phyloP scores from a whole-genome alignment of 306 rosid species.

The Vigna reflexopilosa region DNA sequence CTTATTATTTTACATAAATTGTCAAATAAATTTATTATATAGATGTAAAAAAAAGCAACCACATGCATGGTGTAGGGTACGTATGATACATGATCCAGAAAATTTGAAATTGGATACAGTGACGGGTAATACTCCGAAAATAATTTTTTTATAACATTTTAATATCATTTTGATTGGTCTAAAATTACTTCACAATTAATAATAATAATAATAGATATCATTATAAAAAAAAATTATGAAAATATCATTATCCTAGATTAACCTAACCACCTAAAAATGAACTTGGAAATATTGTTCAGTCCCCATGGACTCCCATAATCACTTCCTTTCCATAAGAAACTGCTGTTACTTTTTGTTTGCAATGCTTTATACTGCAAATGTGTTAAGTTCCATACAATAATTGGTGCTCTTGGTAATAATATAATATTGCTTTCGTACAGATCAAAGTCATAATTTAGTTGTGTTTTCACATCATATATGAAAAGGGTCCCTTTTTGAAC shows the following conservation, averaged over 20 bases:
- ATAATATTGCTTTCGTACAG: conserved; percentile 29
- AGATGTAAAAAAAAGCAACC: neutral
- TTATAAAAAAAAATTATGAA: no score
- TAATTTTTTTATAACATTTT: no score
- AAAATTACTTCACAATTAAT: no score
- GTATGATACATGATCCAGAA: neutral
- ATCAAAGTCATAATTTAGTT: conserved; percentile 44
- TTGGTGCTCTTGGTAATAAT: conserved; percentile 43
- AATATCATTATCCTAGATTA: no score
- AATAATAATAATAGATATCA: no score
- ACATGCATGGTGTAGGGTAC: neutral
- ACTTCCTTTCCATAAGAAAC: conserved; percentile 1
- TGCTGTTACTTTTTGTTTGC: conserved; percentile 28
- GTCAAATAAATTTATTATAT: no score
- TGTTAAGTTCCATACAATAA: conserved; percentile 38
- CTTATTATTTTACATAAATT: no score
- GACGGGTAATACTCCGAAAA: no score
- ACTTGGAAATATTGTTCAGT: no score
- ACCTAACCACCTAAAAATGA: no score
- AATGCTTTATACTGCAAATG: neutral
- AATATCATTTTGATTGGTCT: no score
- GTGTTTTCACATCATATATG: conserved; percentile 48
- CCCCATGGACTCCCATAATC: neutral
- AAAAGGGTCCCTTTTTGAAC: conserved; percentile 44
- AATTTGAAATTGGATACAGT: neutral